A percentile compares a stretch with the other conserved stretches of the same genome.
phyloP scores from a whole-genome alignment of 176 grass and related monocot species.

The Urochloa ruziziensis region DNA sequence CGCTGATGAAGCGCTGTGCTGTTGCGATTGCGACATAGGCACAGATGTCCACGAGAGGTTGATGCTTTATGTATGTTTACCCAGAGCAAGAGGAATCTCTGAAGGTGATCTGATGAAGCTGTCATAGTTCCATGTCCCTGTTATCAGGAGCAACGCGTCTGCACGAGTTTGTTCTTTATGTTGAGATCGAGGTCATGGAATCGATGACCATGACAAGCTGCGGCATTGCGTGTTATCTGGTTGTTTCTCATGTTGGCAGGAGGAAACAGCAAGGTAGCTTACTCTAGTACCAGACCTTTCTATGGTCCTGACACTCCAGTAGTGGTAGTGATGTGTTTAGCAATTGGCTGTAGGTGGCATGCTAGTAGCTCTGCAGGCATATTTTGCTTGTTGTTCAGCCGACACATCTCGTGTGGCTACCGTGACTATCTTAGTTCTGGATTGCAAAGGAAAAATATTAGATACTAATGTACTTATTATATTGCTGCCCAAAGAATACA shows the following conservation, averaged over 20 bases:
- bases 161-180: conserved; percentile 12
- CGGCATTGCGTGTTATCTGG: not conserved
- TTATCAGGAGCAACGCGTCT: conserved; percentile 13
- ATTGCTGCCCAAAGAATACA: not conserved
- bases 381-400: not conserved
- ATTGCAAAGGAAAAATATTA: not conserved
- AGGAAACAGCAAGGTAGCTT: conserved; percentile 24
- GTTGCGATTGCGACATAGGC: not conserved
- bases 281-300: not conserved
- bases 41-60: not conserved
- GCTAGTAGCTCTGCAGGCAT: not conserved
- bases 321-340: not conserved
- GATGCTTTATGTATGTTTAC: conserved; percentile 21
- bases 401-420: not conserved
- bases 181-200: not conserved
- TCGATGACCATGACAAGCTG: not conserved
- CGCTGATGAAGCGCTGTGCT: not conserved
- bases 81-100: conserved; percentile 6
- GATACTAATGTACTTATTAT: not conserved
- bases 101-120: not conserved
- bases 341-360: conserved; percentile 10
- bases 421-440: not conserved
- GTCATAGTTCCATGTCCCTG: not conserved
- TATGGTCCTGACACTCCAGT: not conserved
- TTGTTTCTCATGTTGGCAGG: conserved; percentile 21